Conservation (phyloP, 139 green algal genomes). For the Chlamydomonas eustigma region DNA sequence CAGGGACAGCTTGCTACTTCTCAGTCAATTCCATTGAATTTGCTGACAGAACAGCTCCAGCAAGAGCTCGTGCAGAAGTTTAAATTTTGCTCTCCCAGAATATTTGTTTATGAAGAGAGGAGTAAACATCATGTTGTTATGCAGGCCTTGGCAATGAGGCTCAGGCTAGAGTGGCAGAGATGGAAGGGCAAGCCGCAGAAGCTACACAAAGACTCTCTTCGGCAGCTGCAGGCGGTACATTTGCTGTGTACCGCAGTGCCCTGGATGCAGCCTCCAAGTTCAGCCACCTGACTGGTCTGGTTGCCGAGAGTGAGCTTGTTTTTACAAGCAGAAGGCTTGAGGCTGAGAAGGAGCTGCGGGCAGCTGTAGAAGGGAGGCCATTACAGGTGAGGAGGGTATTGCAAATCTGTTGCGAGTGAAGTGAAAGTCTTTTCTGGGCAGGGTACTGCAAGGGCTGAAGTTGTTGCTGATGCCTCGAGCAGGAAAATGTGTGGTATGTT, state of each 20-base stretch:
- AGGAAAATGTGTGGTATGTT: too few species aligned
- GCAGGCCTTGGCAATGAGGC: slow-evolving; percentile 1
- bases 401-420: neutral
- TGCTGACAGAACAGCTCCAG: too few species aligned
- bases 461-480: too few species aligned
- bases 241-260: neutral
- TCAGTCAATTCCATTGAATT: too few species aligned
- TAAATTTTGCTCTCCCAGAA: too few species aligned
- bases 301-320: neutral
- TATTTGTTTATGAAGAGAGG: neutral
- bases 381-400: neutral
- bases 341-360: neutral
- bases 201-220: neutral
- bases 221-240: neutral
- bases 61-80: too few species aligned
- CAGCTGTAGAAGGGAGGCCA: neutral
- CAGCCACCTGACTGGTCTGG: neutral
- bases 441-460: too few species aligned
- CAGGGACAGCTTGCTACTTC: too few species aligned
- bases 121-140: neutral
- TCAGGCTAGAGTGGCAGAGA: neutral
- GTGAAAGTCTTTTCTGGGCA: neutral
- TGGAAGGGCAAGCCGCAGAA: neutral
- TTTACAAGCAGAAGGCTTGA: neutral
- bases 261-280: neutral